phyloP scores from a whole-genome alignment of 2,329 filamentous ascomycete species.

The Fusarium robinianum region DNA sequence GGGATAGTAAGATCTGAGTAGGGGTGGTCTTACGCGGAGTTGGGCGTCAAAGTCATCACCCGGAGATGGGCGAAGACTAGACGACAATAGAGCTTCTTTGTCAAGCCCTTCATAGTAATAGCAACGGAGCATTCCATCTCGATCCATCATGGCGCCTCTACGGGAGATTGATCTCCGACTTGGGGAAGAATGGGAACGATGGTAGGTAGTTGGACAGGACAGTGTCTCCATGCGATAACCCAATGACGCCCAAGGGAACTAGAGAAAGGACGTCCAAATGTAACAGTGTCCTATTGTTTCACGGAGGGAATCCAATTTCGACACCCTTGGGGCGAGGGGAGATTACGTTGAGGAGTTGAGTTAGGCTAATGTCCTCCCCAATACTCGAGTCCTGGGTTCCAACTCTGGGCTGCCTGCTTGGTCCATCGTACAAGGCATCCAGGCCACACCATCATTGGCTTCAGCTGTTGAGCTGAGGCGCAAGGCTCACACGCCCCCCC shows the following conservation, averaged over 20 bases:
- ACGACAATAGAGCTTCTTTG: no score
- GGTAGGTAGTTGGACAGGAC: conserved; percentile 1
- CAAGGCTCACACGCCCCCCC: not conserved
- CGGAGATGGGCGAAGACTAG: no score
- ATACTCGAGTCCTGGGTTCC: not conserved
- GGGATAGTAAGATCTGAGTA: no score
- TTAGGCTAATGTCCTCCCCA: no score
- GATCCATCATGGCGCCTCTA: conserved; percentile 12
- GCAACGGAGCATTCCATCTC: conserved; percentile 1
- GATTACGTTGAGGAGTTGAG: conserved; percentile 12
- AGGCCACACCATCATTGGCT: not conserved
- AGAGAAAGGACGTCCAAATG: not conserved
- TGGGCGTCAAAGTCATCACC: no score
- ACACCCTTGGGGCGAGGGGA: conserved; percentile 8
- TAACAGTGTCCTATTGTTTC: conserved; percentile 1
- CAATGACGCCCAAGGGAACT: no score
- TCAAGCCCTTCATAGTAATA: no score
- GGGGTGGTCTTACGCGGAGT: no score
- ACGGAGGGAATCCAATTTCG: conserved; percentile 8
- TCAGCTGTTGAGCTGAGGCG: conserved; percentile 8
- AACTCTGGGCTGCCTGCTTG: conserved; percentile 25
- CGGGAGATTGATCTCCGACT: conserved; percentile 21
- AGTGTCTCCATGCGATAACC: no score
- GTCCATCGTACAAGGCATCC: not conserved
- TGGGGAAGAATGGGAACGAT: not conserved